Evolutionary conservation across 768 basidiomycete genomes (phyloP).

Genomic region (Dendrothele bispora): DNA sequence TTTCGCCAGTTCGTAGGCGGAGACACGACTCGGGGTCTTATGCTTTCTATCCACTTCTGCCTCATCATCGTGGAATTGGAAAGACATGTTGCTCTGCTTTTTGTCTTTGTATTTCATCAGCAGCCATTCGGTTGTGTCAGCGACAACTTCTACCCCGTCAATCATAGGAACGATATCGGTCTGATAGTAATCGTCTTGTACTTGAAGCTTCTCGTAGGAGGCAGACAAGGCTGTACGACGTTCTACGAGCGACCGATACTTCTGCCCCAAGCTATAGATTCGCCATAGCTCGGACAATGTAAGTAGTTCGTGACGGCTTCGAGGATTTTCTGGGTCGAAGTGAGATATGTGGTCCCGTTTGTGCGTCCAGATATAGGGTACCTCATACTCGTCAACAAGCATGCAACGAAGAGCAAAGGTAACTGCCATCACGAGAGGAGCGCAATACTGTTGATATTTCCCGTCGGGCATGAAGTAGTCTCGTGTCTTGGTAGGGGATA

Average conservation of each 20-base stretch:
- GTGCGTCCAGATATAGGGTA: constrained; percentile 94
- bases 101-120: constrained; percentile 79
- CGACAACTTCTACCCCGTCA: constrained; percentile 84
- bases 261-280: constrained; percentile 86
- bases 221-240: constrained; percentile 61
- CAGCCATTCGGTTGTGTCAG: constrained; percentile 91
- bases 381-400: constrained; percentile 88
- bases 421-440: constrained; percentile 76
- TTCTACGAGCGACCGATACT: constrained; percentile 84
- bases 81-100: constrained; percentile 59
- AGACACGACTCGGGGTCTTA: constrained; percentile 82
- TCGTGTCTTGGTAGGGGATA: constrained; percentile 68
- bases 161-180: constrained; percentile 64
- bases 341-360: constrained; percentile 88
- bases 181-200: constrained; percentile 76
- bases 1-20: constrained; percentile 82
- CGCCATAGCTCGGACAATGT: constrained; percentile 84
- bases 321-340: constrained; percentile 68
- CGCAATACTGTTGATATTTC: constrained; percentile 55
- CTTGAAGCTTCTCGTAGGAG: constrained; percentile 67
- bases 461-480: constrained; percentile 74
- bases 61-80: constrained; percentile 71
- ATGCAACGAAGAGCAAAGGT: constrained; percentile 76
- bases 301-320: constrained; percentile 69
- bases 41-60: constrained; percentile 53